phyloP scores from a whole-genome alignment of 2,329 filamentous ascomycete genomes.

The Phoma herbarum region DNA sequence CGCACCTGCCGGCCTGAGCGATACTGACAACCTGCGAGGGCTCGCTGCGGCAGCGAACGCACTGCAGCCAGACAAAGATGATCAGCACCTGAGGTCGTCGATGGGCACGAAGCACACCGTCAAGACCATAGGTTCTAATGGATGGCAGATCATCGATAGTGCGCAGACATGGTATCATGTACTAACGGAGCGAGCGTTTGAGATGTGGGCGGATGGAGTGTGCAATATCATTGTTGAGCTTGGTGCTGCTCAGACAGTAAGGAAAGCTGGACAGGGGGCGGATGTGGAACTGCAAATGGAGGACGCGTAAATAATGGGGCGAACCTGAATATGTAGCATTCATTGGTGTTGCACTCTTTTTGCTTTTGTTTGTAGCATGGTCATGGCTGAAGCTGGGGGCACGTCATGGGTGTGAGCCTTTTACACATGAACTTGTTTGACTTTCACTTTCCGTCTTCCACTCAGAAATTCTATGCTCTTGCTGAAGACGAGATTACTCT shows the following conservation, averaged over 20 bases:
- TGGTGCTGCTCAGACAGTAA: neutral
- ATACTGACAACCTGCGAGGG: slow-evolving; percentile 37
- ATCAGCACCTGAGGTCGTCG: neutral
- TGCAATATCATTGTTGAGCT: slow-evolving; percentile 45
- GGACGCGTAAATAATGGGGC: neutral
- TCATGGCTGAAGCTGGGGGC: neutral
- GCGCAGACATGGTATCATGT: slow-evolving; percentile 39
- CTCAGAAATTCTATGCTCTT: neutral
- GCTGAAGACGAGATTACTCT: neutral
- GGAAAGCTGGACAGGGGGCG: neutral
- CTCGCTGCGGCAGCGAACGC: slow-evolving; percentile 46
- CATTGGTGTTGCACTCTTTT: neutral
- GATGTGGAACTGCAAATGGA: slow-evolving; percentile 5
- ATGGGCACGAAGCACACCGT: slow-evolving; percentile 16
- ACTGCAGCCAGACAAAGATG: slow-evolving; percentile 29
- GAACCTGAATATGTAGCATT: neutral
- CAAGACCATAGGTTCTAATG: slow-evolving; percentile 35
- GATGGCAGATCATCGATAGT: slow-evolving; percentile 33
- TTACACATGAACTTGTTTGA: neutral
- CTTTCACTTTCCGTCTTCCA: neutral
- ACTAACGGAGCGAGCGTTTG: slow-evolving; percentile 37
- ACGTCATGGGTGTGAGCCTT: too few relatives aligned
- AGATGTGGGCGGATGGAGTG: slow-evolving; percentile 45
- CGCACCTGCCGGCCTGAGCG: neutral
- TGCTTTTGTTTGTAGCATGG: neutral